Base-by-base conservation (phyloP, 805 yeast genomes). In the Cyberlindnera suaveolens region DNA sequence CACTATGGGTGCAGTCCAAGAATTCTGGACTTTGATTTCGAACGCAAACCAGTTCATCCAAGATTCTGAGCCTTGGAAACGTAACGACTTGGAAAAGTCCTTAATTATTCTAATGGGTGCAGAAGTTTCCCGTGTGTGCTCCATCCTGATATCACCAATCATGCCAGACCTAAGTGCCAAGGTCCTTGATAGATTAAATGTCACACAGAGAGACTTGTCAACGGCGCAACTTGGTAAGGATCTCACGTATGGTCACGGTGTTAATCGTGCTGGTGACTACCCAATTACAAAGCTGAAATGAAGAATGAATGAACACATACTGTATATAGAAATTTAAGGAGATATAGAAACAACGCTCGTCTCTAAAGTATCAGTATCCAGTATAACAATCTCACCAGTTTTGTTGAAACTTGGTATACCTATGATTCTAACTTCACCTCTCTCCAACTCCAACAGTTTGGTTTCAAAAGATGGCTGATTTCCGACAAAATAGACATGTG, bases 401-500 rank as follows among this genome's bases (percentile, higher is more conserved):
- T 67, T 66, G 37, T 71, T 62, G 56, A 90, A 93, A 34, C 69
- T 69, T 0, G 99, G 97, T 6, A 93, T 69, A 2, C 82, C 65
- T 14, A 93, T 67, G 18, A 86, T 47, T 39, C 80, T 66, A 9
- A 82, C 77, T 30, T 65, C 65, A 8, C 63, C 59, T 20, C 62
- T 60, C 1, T 57, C 65, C 13, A 75, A 53, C 23, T 63, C 57
- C 15, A 75, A 51, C 3, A 62, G 40, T 26, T 72, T 67, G 1
- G 79, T 61, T 38, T 72, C 82, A 60, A 71, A 88, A 29, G 61
- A 58, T 0, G 82, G 77, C 61, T 88, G 96, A 58, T 90, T 91
- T 0, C 96, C 98, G 4, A 78, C 87, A 53, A 87, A 78, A 56
- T 85, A 88, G 3, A 90, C 82, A 58, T 88, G 90, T 1, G 98